Evolutionary conservation across 768 basidiomycete species (phyloP).

Genomic region (Cystofilobasidium bisporidii): DNA sequence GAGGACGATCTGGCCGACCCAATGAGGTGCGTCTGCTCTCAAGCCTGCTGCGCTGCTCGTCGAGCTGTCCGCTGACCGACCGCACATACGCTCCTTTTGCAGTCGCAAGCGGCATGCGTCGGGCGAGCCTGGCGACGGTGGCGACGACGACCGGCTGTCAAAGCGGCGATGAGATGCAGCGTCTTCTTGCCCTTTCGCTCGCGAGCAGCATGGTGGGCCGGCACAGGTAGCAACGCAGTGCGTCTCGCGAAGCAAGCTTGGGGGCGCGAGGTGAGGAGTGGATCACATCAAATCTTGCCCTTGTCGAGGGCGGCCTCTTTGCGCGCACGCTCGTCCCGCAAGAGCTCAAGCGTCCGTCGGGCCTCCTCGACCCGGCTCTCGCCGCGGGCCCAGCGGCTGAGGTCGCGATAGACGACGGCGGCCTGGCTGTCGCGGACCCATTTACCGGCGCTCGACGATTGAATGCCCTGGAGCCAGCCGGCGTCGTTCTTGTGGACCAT

Average conservation of each 20-base stretch:
- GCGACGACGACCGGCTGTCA: neutral
- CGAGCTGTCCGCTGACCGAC: neutral
- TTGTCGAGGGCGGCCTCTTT: neutral
- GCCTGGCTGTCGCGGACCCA: neutral
- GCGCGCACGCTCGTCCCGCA: neutral
- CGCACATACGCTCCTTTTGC: neutral
- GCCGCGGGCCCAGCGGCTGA: conserved; percentile 2
- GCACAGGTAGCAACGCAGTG: too few species aligned
- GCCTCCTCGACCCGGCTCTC: conserved; percentile 2
- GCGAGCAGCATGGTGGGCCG: neutral
- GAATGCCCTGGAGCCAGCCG: conserved; percentile 30
- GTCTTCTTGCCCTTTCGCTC: neutral
- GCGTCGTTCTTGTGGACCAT: conserved; percentile 78
- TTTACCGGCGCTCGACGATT: neutral
- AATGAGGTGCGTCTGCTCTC: neutral
- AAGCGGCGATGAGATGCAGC: neutral
- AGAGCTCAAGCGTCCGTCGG: neutral
- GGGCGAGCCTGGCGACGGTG: neutral
- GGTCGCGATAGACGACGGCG: neutral
- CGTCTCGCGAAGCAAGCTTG: too few species aligned
- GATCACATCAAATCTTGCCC: neutral
- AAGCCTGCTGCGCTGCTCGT: neutral
- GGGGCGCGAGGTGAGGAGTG: too few species aligned
- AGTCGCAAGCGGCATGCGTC: neutral
- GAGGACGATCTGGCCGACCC: neutral